Evolutionary conservation across 1,139 yeast genomes (phyloP).

Genomic region (Suhomyces atakaporum): DNA sequence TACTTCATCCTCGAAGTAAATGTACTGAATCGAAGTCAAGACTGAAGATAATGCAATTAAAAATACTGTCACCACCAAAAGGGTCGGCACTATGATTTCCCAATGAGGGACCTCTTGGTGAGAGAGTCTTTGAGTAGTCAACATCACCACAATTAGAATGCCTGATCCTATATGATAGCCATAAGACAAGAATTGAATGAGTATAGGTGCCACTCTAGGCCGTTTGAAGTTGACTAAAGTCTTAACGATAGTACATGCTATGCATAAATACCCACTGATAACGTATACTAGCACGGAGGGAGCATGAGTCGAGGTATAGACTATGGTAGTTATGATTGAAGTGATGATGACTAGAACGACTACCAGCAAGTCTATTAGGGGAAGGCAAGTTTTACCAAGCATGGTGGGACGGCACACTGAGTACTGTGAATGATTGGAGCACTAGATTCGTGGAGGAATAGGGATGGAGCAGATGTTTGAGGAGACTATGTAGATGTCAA

Average conservation of each 20-base stretch:
- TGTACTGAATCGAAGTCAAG: conserved; percentile 4
- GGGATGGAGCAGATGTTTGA: too few relatives aligned
- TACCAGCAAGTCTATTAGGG: conserved; percentile 6
- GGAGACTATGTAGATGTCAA: too few relatives aligned
- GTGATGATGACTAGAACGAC: conserved; percentile 4
- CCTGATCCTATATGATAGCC: conserved; percentile 23
- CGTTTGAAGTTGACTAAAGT: conserved; percentile 1
- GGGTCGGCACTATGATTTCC: conserved; percentile 13
- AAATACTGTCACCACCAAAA: conserved; percentile 15
- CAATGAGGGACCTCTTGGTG: conserved; percentile 8
- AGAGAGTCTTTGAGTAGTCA: conserved; percentile 14
- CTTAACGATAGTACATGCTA: neutral
- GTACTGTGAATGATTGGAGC: too few relatives aligned
- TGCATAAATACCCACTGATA: conserved; percentile 9
- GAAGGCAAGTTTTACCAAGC: conserved; percentile 2
- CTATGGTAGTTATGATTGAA: conserved; percentile 8
- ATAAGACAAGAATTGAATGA: conserved; percentile 15
- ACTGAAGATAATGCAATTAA: conserved; percentile 11
- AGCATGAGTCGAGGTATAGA: conserved; percentile 3
- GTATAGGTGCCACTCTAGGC: neutral
- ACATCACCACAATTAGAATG: conserved; percentile 19
- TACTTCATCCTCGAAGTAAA: conserved; percentile 2
- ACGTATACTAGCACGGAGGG: conserved; percentile 7
- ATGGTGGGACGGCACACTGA: too few relatives aligned
- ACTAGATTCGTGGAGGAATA: too few relatives aligned